Evolutionary conservation across 495 filamentous ascomycete species (phyloP).

Genomic region (Xylaria telfairii): DNA sequence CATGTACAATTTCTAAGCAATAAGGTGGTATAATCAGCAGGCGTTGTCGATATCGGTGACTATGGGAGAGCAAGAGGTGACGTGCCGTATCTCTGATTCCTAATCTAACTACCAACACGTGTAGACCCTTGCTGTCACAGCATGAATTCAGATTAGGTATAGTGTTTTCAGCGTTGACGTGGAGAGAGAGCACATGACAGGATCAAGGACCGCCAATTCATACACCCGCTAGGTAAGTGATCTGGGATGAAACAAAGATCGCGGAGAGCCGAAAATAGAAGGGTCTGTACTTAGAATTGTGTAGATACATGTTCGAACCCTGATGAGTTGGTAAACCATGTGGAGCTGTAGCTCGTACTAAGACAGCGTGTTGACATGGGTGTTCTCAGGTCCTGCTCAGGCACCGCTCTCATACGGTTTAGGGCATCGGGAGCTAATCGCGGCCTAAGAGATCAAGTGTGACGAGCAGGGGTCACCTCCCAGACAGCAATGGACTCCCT

Average conservation of each 20-base stretch:
- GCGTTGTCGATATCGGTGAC: not conserved
- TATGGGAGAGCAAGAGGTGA: not conserved
- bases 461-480: slow-evolving; percentile 12
- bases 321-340: slow-evolving; percentile 11
- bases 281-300: too few species aligned
- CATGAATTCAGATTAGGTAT: not conserved
- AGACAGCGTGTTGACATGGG: slow-evolving; percentile 7
- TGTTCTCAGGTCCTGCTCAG: not conserved
- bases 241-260: not conserved
- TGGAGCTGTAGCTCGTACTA: not conserved
- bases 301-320: slow-evolving; percentile 7
- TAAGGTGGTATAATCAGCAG: not conserved
- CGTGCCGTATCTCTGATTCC: not conserved
- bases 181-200: not conserved
- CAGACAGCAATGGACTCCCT: not conserved
- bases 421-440: slow-evolving; percentile 17
- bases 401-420: slow-evolving; percentile 1
- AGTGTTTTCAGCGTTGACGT: not conserved
- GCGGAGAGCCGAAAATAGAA: not conserved
- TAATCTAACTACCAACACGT: not conserved
- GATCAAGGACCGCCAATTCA: slow-evolving; percentile 8
- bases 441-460: slow-evolving; percentile 17
- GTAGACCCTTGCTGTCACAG: slow-evolving; percentile 2
- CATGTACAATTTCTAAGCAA: not conserved
- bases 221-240: not conserved